Evolutionary conservation across 2,329 filamentous ascomycete species (phyloP).

Genomic region (Neonectria neomacrospora): DNA sequence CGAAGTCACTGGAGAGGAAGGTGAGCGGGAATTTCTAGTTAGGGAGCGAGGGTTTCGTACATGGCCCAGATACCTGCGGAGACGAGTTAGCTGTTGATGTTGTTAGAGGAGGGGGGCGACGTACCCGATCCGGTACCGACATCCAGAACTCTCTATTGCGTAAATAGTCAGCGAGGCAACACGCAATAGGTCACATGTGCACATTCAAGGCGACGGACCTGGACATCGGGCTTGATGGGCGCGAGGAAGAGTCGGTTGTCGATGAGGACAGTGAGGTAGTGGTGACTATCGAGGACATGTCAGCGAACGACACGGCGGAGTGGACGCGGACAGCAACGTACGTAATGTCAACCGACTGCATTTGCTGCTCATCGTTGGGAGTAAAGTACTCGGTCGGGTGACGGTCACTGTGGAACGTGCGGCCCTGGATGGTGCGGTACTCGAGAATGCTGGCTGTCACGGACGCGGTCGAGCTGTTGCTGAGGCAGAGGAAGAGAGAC

Average conservation of each 20-base stretch:
- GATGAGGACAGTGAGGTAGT: constrained; percentile 37
- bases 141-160: constrained; percentile 38
- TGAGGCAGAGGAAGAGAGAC: background rate
- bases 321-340: constrained; percentile 2
- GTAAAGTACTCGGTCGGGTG: constrained; percentile 31
- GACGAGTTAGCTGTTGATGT: background rate
- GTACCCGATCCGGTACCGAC: constrained; percentile 41
- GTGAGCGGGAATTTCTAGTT: background rate
- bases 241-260: constrained; percentile 37
- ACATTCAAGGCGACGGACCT: constrained; percentile 2
- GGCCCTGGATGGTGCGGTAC: constrained; percentile 28
- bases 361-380: constrained; percentile 27
- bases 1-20: constrained; percentile 31
- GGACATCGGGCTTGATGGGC: constrained; percentile 30
- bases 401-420: constrained; percentile 27
- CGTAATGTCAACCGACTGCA: constrained; percentile 28
- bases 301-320: background rate
- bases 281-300: constrained; percentile 14
- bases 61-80: constrained; percentile 27
- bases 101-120: background rate
- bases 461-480: constrained; percentile 24
- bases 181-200: background rate
- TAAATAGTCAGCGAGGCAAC: background rate
- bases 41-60: background rate
- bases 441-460: constrained; percentile 28